Conservation (phyloP, 257 asterid genomes). For the Solanum sitiens region DNA sequence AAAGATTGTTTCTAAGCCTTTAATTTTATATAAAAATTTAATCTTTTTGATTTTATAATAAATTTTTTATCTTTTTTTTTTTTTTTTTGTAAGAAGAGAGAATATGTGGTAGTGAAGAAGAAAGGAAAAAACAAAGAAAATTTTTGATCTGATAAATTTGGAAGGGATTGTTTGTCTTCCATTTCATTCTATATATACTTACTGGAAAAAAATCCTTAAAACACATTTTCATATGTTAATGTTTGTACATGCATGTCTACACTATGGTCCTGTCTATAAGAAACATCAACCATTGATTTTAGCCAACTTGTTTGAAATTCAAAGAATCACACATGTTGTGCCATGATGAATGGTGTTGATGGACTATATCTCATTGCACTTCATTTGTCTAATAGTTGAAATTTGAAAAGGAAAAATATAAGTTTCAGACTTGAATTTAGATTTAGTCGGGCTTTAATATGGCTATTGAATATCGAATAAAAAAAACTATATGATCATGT, state of each 20-base stretch:
- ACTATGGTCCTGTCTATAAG: neutral
- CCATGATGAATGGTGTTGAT: neutral
- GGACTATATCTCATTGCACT: neutral
- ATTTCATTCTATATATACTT: constrained; percentile 1
- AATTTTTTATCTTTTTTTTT: neutral
- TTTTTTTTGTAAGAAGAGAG: neutral
- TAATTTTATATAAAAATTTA: neutral
- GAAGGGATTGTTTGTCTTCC: neutral
- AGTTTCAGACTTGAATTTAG: no score
- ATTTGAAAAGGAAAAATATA: neutral
- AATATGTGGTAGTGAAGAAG: constrained; percentile 2
- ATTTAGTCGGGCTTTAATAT: no score
- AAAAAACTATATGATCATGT: neutral
- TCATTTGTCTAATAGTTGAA: neutral
- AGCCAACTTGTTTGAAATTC: neutral
- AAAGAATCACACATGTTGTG: neutral
- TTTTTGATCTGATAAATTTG: neutral
- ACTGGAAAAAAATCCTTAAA: neutral
- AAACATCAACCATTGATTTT: neutral
- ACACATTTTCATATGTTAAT: neutral
- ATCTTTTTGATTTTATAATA: neutral
- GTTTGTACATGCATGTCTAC: neutral
- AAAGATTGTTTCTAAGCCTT: neutral
- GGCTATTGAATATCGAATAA: accelerated
- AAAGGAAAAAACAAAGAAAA: neutral